phyloP scores from a whole-genome alignment of 2,329 filamentous ascomycete species.

The Arthroderma uncinatum region DNA sequence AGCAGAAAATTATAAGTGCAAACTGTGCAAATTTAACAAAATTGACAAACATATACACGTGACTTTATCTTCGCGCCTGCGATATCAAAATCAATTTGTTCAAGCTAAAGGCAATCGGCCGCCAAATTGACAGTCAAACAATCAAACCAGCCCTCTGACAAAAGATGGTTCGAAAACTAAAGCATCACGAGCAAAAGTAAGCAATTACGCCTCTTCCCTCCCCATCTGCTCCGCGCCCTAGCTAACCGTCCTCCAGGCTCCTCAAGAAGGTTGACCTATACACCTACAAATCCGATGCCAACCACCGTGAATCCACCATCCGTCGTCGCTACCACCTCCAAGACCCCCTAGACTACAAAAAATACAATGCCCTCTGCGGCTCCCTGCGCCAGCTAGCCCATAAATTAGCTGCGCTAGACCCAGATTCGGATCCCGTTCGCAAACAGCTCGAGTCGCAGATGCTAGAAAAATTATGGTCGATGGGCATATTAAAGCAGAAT shows the following conservation, averaged over 20 bases:
- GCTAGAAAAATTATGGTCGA: conserved; percentile 83
- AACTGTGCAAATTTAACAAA: too few species aligned
- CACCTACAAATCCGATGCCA: conserved; percentile 79
- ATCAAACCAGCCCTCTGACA: not conserved
- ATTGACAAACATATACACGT: too few species aligned
- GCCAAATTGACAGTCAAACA: not conserved
- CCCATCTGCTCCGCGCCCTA: not conserved
- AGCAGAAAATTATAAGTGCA: too few species aligned
- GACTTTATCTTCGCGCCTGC: not conserved
- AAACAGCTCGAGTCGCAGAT: conserved; percentile 76
- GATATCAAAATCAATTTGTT: not conserved
- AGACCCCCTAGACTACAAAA: conserved; percentile 73
- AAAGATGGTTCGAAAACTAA: conserved; percentile 84
- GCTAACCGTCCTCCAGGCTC: conserved; percentile 39
- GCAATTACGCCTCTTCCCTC: conserved; percentile 7
- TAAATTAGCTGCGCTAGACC: conserved; percentile 67
- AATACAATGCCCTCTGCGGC: conserved; percentile 57
- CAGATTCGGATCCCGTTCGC: conserved; percentile 64
- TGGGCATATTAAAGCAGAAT: conserved; percentile 67
- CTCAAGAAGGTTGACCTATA: conserved; percentile 87
- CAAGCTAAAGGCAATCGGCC: not conserved
- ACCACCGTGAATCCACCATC: conserved; percentile 71
- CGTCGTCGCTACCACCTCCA: conserved; percentile 83
- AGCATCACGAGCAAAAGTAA: conserved; percentile 85
- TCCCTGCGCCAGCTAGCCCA: conserved; percentile 86